Evolutionary conservation across 164 flowering plant genomes (phyloP).

Genomic region (Nymphaea thermarum): DNA sequence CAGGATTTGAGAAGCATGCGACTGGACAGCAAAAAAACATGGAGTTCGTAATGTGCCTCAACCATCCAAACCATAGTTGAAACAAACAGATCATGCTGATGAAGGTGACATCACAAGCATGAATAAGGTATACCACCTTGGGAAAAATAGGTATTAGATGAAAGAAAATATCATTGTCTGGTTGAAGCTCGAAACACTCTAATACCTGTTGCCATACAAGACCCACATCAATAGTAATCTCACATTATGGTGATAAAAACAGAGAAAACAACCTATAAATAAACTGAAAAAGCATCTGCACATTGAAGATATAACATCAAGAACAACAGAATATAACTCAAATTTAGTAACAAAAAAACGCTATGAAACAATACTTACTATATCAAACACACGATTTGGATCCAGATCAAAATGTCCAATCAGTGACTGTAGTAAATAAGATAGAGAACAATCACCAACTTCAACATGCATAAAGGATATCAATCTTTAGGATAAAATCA

Average conservation of each 20-base stretch:
- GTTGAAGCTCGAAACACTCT: slow-evolving; percentile 95
- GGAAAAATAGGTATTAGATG: slow-evolving; percentile 93
- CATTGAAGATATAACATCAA: neutral
- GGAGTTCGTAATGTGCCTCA: neutral
- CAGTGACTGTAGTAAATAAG: slow-evolving; percentile 51
- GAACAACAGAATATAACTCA: neutral
- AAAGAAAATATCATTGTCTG: slow-evolving; percentile 52
- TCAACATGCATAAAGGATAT: neutral
- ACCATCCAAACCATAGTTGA: neutral
- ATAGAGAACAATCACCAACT: neutral
- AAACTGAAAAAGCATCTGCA: neutral
- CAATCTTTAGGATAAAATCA: neutral
- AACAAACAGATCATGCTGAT: slow-evolving; percentile 1
- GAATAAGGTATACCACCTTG: slow-evolving; percentile 39
- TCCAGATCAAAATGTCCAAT: slow-evolving; percentile 99
- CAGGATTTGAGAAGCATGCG: slow-evolving; percentile 95
- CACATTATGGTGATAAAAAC: neutral
- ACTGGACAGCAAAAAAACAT: slow-evolving; percentile 32
- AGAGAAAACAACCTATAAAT: neutral
- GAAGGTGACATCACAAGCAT: neutral
- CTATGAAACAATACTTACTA: slow-evolving; percentile 45
- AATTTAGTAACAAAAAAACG: neutral
- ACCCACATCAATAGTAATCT: too few species aligned
- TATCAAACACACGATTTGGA: slow-evolving; percentile 98
- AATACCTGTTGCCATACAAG: slow-evolving; percentile 43